Conservation (phyloP, 306 rosid species). For the Casuarina glauca region DNA sequence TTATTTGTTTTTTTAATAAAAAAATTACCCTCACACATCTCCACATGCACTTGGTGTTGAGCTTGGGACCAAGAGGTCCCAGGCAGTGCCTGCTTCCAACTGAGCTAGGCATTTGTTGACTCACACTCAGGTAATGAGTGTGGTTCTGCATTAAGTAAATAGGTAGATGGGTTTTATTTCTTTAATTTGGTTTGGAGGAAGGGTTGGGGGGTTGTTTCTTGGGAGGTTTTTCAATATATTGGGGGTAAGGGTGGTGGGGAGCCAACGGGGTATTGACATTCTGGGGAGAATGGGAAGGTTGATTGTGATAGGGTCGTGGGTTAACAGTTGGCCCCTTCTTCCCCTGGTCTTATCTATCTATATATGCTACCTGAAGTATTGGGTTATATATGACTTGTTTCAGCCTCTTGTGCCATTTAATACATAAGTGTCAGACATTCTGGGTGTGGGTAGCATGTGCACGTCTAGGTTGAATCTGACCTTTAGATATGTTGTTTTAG, state of each 20-base stretch:
- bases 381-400: background rate
- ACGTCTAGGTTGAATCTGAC: slow-evolving; percentile 22
- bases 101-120: too few relatives aligned
- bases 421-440: background rate
- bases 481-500: slow-evolving; percentile 35
- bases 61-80: too few relatives aligned
- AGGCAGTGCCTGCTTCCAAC: background rate
- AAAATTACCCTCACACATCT: too few relatives aligned
- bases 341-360: background rate
- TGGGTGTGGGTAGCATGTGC: background rate
- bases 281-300: background rate
- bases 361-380: background rate
- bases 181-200: background rate
- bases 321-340: background rate
- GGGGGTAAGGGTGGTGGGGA: too few relatives aligned
- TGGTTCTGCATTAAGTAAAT: background rate
- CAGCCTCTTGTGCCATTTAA: background rate
- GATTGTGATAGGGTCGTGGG: slow-evolving; percentile 1
- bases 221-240: background rate
- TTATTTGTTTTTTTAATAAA: background rate
- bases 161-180: background rate
- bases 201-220: background rate
- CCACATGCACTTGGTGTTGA: too few relatives aligned
- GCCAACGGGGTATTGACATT: background rate
- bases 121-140: background rate